These are phyloP conservation scores for Exophiala calicioides DNA, from an alignment of 2,329 filamentous ascomycete genomes.

Conservation along the genomic window DNA sequence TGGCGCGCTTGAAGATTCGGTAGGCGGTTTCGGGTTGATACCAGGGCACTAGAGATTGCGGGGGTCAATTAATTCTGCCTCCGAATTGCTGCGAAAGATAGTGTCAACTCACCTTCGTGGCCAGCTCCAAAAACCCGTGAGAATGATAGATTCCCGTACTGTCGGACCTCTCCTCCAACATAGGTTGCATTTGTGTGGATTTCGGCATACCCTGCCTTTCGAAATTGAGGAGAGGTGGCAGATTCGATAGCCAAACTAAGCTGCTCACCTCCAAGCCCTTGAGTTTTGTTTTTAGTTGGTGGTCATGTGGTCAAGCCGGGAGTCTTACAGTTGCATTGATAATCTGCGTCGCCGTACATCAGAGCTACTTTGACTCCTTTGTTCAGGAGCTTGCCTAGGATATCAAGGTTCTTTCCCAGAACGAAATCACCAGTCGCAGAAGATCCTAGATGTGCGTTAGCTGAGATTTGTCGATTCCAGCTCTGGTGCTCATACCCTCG, in stretches of 20 bases:
- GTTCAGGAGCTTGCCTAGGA: slow-evolving; percentile 53
- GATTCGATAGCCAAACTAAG: slow-evolving; percentile 54
- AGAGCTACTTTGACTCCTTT: slow-evolving; percentile 53
- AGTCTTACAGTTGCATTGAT: slow-evolving; percentile 56
- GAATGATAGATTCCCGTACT: slow-evolving; percentile 52
- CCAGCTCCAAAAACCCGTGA: slow-evolving; percentile 47
- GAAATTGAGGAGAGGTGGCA: slow-evolving; percentile 47
- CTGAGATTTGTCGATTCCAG: slow-evolving; percentile 27
- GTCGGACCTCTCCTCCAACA: slow-evolving; percentile 46
- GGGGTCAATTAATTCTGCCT: neutral
- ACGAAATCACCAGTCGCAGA: slow-evolving; percentile 34
- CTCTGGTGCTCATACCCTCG: slow-evolving; percentile 40
- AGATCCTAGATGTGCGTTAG: slow-evolving; percentile 53
- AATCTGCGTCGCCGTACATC: slow-evolving; percentile 57
- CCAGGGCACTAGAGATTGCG: slow-evolving; percentile 45
- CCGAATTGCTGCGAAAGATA: neutral
- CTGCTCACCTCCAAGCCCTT: slow-evolving; percentile 56
- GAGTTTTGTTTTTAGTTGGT: neutral
- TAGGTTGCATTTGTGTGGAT: slow-evolving; percentile 45
- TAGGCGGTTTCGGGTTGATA: slow-evolving; percentile 59
- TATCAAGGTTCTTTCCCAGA: slow-evolving; percentile 31
- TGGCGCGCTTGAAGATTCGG: slow-evolving; percentile 55
- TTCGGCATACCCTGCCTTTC: slow-evolving; percentile 52
- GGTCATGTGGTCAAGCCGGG: too few relatives aligned
- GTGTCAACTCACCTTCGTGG: slow-evolving; percentile 23